Conservation (phyloP, 805 yeast genomes). For the Jamesozyma gamospora region DNA sequence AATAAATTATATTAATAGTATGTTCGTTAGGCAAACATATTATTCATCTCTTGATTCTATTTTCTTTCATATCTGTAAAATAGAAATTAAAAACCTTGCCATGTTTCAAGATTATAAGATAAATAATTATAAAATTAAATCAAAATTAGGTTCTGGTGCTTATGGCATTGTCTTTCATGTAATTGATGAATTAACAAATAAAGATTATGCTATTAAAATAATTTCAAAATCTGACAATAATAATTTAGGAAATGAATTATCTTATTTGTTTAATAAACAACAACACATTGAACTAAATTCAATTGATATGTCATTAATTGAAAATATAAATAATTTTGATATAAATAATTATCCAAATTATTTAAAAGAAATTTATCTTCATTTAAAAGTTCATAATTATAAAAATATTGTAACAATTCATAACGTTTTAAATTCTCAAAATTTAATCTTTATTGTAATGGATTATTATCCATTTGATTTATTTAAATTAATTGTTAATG, state of each 20-base stretch:
- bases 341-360: slow-evolving; percentile 31
- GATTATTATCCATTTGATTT: slow-evolving; percentile 84
- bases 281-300: slow-evolving; percentile 20
- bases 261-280: not conserved
- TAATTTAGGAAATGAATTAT: not conserved
- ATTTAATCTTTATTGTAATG: slow-evolving; percentile 61
- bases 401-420: slow-evolving; percentile 70
- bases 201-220: slow-evolving; percentile 61
- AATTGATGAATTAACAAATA: slow-evolving; percentile 40
- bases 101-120: slow-evolving; percentile 17
- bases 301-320: slow-evolving; percentile 16
- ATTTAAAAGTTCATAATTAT: slow-evolving; percentile 64
- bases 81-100: too few relatives aligned
- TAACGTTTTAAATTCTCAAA: slow-evolving; percentile 53
- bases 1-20: too few relatives aligned
- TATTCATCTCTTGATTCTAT: too few relatives aligned
- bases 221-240: slow-evolving; percentile 33
- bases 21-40: too few relatives aligned
- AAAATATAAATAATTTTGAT: not conserved
- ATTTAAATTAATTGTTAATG: slow-evolving; percentile 75
- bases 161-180: slow-evolving; percentile 74
- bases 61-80: too few relatives aligned
- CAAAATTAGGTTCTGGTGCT: slow-evolving; percentile 62
- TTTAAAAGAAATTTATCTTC: slow-evolving; percentile 60
- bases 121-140: slow-evolving; percentile 32